phyloP scores from a whole-genome alignment of 352 stramenopile genomes.

The Globisporangium cylindrosporum region DNA sequence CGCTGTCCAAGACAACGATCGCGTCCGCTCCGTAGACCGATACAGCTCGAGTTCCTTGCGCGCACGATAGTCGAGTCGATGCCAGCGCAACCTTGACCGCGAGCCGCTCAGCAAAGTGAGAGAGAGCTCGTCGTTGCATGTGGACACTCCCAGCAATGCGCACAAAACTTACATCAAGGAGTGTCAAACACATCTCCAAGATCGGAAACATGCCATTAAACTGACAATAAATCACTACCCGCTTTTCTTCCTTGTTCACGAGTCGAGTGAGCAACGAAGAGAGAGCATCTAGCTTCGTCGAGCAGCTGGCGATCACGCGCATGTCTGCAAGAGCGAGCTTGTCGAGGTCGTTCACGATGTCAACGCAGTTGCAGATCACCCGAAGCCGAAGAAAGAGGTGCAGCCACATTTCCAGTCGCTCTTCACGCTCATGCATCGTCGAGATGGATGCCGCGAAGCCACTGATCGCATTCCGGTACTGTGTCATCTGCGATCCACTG shows the following conservation, averaged over 20 bases:
- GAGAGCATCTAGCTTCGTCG: constrained; percentile 60
- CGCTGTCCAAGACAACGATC: constrained; percentile 80
- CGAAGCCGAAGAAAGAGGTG: constrained; percentile 63
- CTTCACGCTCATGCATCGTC: constrained; percentile 34
- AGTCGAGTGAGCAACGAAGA: constrained; percentile 53
- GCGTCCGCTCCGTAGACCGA: constrained; percentile 71
- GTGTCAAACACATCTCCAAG: constrained; percentile 64
- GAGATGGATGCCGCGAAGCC: constrained; percentile 52
- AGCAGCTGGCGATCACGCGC: constrained; percentile 49
- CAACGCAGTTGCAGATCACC: constrained; percentile 78
- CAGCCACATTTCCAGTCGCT: constrained; percentile 63
- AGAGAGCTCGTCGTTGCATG: constrained; percentile 61
- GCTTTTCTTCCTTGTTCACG: constrained; percentile 52
- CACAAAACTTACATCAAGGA: constrained; percentile 65
- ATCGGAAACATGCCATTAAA: constrained; percentile 69
- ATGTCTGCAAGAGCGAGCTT: constrained; percentile 75
- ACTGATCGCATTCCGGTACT: constrained; percentile 64
- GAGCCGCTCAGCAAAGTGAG: constrained; percentile 63
- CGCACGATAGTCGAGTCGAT: constrained; percentile 54
- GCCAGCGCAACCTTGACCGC: constrained; percentile 67
- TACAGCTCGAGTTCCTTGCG: constrained; percentile 39
- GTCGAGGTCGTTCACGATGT: constrained; percentile 72
- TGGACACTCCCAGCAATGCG: constrained; percentile 46
- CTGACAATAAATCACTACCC: constrained; percentile 80
- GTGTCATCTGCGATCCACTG: constrained; percentile 47